Percentiles rank a stretch among this genome's conserved stretches.
Evolutionary conservation across 2,329 filamentous ascomycete species (phyloP).

Genomic region (Epichloe elymi): DNA sequence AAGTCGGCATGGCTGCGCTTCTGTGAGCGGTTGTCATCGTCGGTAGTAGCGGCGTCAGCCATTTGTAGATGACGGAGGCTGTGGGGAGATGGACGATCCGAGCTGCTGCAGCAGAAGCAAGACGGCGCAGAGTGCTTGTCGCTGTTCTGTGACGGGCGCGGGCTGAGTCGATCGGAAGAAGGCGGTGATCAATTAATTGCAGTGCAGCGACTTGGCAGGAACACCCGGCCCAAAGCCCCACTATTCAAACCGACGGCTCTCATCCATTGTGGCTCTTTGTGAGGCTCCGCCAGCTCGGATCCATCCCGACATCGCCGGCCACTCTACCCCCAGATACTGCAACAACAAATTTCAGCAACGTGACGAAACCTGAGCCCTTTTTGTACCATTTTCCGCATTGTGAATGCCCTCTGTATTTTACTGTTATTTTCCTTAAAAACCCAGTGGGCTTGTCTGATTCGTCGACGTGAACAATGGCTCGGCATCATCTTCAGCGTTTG

Average conservation of each 20-base stretch:
- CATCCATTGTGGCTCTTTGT: too few relatives aligned
- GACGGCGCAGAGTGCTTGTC: background rate
- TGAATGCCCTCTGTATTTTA: too few relatives aligned
- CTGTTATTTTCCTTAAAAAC: background rate
- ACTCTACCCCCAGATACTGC: too few relatives aligned
- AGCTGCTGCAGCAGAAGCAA: background rate
- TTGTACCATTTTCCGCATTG: background rate
- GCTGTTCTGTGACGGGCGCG: background rate
- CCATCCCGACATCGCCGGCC: background rate
- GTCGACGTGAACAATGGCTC: conserved; percentile 20
- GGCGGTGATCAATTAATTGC: background rate
- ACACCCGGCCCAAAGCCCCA: background rate
- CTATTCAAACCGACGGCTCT: background rate
- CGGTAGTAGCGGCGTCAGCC: conserved; percentile 7
- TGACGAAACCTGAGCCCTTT: background rate
- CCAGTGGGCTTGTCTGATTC: background rate
- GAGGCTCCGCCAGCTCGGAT: too few relatives aligned
- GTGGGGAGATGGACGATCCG: background rate
- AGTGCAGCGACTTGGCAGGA: background rate
- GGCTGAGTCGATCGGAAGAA: background rate
- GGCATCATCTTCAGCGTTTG: conserved; percentile 53
- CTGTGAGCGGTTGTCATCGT: conserved; percentile 23
- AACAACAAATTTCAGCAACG: background rate
- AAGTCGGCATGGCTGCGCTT: conserved; percentile 44
- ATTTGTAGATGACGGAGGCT: background rate